Conservation (phyloP, 192 early-diverging fungal genomes). For the Backusella sp. region DNA sequence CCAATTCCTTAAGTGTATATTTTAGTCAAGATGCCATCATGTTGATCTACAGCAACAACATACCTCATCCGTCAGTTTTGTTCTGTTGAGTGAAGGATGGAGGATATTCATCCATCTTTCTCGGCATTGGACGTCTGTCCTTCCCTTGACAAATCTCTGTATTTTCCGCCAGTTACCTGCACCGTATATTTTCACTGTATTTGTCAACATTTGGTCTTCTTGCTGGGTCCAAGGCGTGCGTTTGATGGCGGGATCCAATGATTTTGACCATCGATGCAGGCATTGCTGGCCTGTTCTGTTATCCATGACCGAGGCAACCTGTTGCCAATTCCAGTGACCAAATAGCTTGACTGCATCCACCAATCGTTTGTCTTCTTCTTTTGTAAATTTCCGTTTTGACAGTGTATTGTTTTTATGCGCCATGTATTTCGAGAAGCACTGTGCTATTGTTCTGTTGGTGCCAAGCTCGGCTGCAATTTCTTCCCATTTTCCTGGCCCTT, state of each 20-base stretch:
- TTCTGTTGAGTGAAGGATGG: slow-evolving; percentile 53
- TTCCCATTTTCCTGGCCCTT: slow-evolving; percentile 62
- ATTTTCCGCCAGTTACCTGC: slow-evolving; percentile 69
- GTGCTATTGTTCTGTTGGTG: slow-evolving; percentile 67
- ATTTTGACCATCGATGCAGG: slow-evolving; percentile 70
- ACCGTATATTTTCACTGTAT: slow-evolving; percentile 66
- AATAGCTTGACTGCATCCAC: slow-evolving; percentile 60
- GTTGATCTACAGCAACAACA: background rate
- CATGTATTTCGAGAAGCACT: slow-evolving; percentile 74
- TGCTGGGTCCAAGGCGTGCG: slow-evolving; percentile 64
- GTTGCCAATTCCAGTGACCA: slow-evolving; percentile 74
- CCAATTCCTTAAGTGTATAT: background rate
- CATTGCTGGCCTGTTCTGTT: slow-evolving; percentile 72
- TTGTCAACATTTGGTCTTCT: slow-evolving; percentile 65
- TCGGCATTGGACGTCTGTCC: slow-evolving; percentile 78
- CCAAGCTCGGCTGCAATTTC: slow-evolving; percentile 58
- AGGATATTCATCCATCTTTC: slow-evolving; percentile 77
- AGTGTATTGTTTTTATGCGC: slow-evolving; percentile 43
- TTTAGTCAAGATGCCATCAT: background rate
- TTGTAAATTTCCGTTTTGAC: slow-evolving; percentile 57
- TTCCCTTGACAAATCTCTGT: slow-evolving; percentile 63
- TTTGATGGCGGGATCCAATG: slow-evolving; percentile 63
- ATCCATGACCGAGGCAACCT: slow-evolving; percentile 61
- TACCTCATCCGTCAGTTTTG: slow-evolving; percentile 53
- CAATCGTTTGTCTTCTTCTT: slow-evolving; percentile 65